Evolutionary conservation across 2,329 filamentous ascomycete species (phyloP), one percentile per base, ranked within the genome.

Genomic region (Aspergillus sp.): DNA sequence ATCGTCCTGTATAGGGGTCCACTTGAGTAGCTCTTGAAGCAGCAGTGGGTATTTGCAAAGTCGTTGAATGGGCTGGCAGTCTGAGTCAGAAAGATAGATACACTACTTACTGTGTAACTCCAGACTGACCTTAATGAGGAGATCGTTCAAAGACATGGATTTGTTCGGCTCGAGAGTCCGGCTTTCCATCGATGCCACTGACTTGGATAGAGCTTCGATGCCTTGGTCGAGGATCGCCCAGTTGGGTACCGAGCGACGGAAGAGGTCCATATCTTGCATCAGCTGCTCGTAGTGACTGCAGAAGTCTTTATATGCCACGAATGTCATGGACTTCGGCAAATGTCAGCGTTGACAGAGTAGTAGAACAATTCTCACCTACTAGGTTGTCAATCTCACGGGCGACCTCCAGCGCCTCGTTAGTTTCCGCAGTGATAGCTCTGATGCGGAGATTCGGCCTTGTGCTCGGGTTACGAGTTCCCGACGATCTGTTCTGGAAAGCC

Each of bases 271-370:
- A 63, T 96, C 91, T 64, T 90, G 87, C 51, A 90, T 87, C 81
- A 97, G 90, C 65, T 92, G 82, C 66, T 96, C 91, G 74, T 95
- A 96, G 71, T 94, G 94, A 54, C 90, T 90, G 39, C 91, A 90
- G 73, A 96, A 99, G 67, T 96, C 91, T 77, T 96, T 90, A 72
- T 99, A 99, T 53, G 89, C 82, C 71, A 90, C 90, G 77, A 98
- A 95, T 0, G 87, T 87, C 60, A 86, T 85, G 78, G 96, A 88
- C 91, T 96, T 63, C 14, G 36, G 6, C 36, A 42, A 1, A 31
- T 6, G 29, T 29, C 24, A 22, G 46, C 46, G 18, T 49, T n/a
- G 20, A n/a, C 10, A 55, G 20, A 14, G 69, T 67, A 62, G 79
- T 86, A 62, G 70, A 73, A 80, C 80, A 84, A 66, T 78, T 59